A percentile compares a stretch with the other conserved stretches of the same genome.
Evolutionary conservation across 2,329 filamentous ascomycete species (phyloP).

Genomic region (Dactylellina parvicollis): DNA sequence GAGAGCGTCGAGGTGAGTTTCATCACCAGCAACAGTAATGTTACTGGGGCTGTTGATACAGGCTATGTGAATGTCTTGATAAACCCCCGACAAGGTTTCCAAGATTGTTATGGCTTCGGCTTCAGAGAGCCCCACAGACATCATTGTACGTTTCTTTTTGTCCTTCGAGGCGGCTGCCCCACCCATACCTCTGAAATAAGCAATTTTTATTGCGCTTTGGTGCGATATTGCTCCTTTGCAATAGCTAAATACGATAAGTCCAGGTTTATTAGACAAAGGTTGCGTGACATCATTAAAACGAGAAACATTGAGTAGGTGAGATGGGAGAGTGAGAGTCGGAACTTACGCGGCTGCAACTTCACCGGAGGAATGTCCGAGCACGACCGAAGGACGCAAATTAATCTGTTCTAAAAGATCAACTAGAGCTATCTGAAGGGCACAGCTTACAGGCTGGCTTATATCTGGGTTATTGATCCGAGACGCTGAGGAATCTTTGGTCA

Average conservation of each 20-base stretch:
- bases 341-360: slow-evolving; percentile 65
- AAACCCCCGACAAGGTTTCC: slow-evolving; percentile 1
- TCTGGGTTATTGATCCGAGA: slow-evolving; percentile 59
- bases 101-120: slow-evolving; percentile 57
- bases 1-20: slow-evolving; percentile 58
- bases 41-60: slow-evolving; percentile 59
- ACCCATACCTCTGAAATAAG: slow-evolving; percentile 31
- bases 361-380: slow-evolving; percentile 64
- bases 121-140: slow-evolving; percentile 60
- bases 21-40: slow-evolving; percentile 58
- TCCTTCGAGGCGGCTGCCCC: slow-evolving; percentile 17
- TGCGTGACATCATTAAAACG: too few relatives aligned
- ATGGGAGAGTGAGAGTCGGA: neutral
- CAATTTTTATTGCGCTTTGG: slow-evolving; percentile 25
- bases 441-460: slow-evolving; percentile 67
- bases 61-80: slow-evolving; percentile 22
- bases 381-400: slow-evolving; percentile 60
- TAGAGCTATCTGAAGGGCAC: slow-evolving; percentile 67
- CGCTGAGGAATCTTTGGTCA: neutral
- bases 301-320: neutral
- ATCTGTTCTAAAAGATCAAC: slow-evolving; percentile 61
- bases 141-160: slow-evolving; percentile 60
- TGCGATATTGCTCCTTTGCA: slow-evolving; percentile 38
- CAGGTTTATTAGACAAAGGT: too few relatives aligned
- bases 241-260: slow-evolving; percentile 15